A percentile compares a stretch with the other conserved stretches of the same genome.
These are phyloP conservation scores for Pichia sp. DNA, from an alignment of 1,139 yeast species.

Conservation along the genomic window DNA sequence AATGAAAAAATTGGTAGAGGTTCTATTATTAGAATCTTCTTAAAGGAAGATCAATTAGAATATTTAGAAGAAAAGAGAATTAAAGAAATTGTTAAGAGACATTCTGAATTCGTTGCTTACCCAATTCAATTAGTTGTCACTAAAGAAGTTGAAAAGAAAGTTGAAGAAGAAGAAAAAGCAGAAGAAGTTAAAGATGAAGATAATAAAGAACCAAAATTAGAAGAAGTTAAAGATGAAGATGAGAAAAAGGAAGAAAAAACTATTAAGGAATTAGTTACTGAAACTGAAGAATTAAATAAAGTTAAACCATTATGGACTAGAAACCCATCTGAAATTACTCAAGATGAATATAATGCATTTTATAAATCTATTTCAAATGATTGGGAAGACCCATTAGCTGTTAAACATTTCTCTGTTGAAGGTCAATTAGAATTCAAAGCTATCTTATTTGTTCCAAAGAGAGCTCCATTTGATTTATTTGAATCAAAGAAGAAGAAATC, in stretches of 20 bases:
- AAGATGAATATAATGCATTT: slow-evolving; percentile 98
- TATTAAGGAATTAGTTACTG: slow-evolving; percentile 74
- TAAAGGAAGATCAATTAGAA: slow-evolving; percentile 98
- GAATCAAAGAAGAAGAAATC: slow-evolving; percentile 98
- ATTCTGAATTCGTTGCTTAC: slow-evolving; percentile 98
- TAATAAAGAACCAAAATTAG: slow-evolving; percentile 66
- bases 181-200: slow-evolving; percentile 50
- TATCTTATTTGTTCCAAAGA: slow-evolving; percentile 94
- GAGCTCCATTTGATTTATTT: slow-evolving; percentile 98
- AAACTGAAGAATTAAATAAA: slow-evolving; percentile 95
- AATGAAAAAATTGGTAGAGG: slow-evolving; percentile 92
- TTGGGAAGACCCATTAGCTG: slow-evolving; percentile 99
- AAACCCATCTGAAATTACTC: slow-evolving; percentile 95
- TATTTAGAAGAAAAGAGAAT: slow-evolving; percentile 99
- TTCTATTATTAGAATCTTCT: slow-evolving; percentile 89
- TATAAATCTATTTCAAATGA: slow-evolving; percentile 99
- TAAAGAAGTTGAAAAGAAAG: slow-evolving; percentile 91
- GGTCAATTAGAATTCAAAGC: slow-evolving; percentile 99
- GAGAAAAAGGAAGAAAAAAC: slow-evolving; percentile 67
- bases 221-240: slow-evolving; percentile 63
- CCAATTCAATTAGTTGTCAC: slow-evolving; percentile 98
- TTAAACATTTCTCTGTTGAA: slow-evolving; percentile 99
- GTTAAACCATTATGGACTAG: slow-evolving; percentile 99
- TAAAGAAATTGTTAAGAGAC: slow-evolving; percentile 99
- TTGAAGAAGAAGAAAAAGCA: slow-evolving; percentile 56